Base-by-base conservation (phyloP, 2,329 filamentous ascomycete genomes). In the Cercospora janseana region DNA sequence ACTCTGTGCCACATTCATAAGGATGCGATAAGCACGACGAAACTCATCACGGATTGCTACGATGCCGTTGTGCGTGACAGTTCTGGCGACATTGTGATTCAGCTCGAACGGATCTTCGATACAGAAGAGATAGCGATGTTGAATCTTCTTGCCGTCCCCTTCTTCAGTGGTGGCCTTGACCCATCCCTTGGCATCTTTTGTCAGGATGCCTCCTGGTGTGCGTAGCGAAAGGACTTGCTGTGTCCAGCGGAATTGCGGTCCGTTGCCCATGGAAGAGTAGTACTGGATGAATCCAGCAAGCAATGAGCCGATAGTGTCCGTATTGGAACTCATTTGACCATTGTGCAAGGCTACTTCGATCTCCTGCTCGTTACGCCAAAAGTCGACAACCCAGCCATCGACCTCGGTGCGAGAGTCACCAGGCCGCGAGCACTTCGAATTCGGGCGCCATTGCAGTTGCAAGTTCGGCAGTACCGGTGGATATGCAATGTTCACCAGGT, bases 71-170 rank as follows among this genome's bases (percentile, higher is more conserved):
- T 92, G 87, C 5, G 86, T 90, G 1, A 95, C 89, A 0, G 89
- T 95, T 42, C 88, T 78, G 3, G 87, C 91, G 26, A 95, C 86
- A 60, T 95, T 96, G 69, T 95, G 89, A 31, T 89, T 84, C 2
- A 83, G 71, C 71, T 95, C 89, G 63, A 95, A 95, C 0, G 91
- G 91, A 66, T 95, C 91, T 66, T 95, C 91, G 53, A 96, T 91
- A 24, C 88, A 88, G 58, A 95, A 87, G 4, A 95, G 78, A 66
- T 89, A 95, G 9, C 89, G 82, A 63, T 90, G 82, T 2, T 87
- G 81, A 10, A 92, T 78, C 63, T 90, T 87, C 56, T 59, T 67
- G 63, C 59, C 75, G 41, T 63, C 75, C 20, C 74, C 71, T 53
- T 84, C 79, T 20, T 82, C 70, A 0, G 86, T 90, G 65, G 83